Evolutionary conservation across 73 alveolate genomes (phyloP).

Genomic region (Breviolum minutum): DNA sequence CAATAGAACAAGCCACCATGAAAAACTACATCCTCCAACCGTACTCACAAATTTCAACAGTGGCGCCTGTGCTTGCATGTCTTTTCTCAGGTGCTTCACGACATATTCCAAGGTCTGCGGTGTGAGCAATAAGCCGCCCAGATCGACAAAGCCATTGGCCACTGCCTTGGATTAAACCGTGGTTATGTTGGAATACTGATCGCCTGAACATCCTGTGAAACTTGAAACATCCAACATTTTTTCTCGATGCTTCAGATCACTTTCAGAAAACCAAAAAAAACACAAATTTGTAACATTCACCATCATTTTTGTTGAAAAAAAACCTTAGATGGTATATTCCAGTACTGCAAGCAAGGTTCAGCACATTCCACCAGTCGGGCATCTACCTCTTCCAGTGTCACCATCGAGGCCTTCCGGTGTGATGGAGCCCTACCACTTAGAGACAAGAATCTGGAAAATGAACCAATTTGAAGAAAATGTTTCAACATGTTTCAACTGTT

Average conservation of each 20-base stretch:
- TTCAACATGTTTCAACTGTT: too few species aligned
- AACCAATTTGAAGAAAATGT: too few species aligned
- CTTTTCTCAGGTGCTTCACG: background rate
- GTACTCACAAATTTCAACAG: too few species aligned
- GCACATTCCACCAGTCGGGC: background rate
- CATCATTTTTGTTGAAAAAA: too few species aligned
- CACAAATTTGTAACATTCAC: too few species aligned
- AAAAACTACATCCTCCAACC: too few species aligned
- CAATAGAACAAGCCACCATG: too few species aligned
- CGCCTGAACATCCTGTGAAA: background rate
- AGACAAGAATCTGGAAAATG: too few species aligned
- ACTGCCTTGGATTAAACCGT: too few species aligned
- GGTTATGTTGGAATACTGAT: background rate
- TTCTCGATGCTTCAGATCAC: background rate
- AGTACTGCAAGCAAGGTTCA: background rate
- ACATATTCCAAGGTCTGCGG: slow-evolving; percentile 14
- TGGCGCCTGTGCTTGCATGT: too few species aligned
- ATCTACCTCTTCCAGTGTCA: slow-evolving; percentile 3
- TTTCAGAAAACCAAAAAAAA: background rate
- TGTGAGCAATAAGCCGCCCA: slow-evolving; percentile 29
- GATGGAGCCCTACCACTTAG: background rate
- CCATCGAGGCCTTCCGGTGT: background rate
- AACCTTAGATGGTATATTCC: background rate
- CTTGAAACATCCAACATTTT: background rate
- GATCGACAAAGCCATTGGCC: background rate